phyloP scores from a whole-genome alignment of 495 filamentous ascomycete species.

The Neurospora terricola region DNA sequence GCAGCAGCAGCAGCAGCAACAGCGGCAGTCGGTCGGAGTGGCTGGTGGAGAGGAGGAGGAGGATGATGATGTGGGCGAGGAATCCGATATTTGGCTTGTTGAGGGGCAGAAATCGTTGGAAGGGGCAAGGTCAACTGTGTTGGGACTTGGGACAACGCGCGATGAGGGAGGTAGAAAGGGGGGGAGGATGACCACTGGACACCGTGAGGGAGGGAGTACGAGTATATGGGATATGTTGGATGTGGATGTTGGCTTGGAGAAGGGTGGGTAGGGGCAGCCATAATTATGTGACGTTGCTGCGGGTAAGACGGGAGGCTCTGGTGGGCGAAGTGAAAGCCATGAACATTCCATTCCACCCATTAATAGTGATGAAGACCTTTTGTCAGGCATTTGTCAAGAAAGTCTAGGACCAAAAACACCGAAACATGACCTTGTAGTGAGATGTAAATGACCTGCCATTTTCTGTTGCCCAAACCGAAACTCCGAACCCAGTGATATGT shows the following conservation, averaged over 20 bases:
- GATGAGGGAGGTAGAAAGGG: conserved; percentile 1
- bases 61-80: conserved; percentile 1
- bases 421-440: neutral
- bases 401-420: neutral
- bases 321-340: neutral
- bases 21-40: conserved; percentile 3
- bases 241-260: conserved; percentile 31
- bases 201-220: conserved; percentile 11
- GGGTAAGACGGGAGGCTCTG: no score
- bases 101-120: conserved; percentile 16
- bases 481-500: conserved; percentile 1
- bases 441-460: neutral
- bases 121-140: conserved; percentile 13
- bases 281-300: no score
- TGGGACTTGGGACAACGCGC: conserved; percentile 18
- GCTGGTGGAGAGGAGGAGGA: conserved; percentile 16
- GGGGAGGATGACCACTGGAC: conserved; percentile 16
- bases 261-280: no score
- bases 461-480: conserved; percentile 7
- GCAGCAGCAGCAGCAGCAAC: conserved; percentile 1
- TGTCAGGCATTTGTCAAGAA: conserved; percentile 17
- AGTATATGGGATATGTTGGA: conserved; percentile 35
- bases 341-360: neutral
- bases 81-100: conserved; percentile 26
- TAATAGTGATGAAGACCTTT: neutral